These are phyloP conservation scores for Anisodus tanguticus DNA, from an alignment of 257 asterid genomes.

Conservation along the genomic window DNA sequence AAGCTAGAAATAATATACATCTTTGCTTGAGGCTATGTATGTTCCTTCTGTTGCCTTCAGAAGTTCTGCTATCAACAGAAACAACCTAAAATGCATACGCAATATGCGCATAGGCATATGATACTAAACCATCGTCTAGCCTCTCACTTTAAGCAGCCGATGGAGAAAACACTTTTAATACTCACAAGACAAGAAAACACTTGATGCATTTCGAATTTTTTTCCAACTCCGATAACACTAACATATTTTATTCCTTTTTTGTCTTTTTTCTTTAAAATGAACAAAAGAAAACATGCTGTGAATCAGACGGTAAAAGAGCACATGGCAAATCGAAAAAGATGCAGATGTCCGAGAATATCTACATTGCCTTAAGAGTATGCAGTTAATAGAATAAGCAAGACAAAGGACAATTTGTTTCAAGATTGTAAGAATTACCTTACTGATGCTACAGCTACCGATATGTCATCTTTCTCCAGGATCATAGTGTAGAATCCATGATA, in stretches of 20 bases:
- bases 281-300: not conserved
- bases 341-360: not conserved
- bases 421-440: constrained; percentile 63
- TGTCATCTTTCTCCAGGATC: constrained; percentile 88
- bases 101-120: constrained; percentile 8
- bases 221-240: not conserved
- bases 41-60: too few relatives aligned
- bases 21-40: too few relatives aligned
- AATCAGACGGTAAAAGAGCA: not conserved
- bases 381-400: not conserved
- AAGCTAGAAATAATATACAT: too few relatives aligned
- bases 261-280: not conserved
- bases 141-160: not conserved
- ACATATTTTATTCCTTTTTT: not conserved
- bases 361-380: not conserved
- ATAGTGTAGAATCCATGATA: constrained; percentile 81
- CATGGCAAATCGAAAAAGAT: not conserved
- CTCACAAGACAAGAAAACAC: not conserved
- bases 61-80: not conserved
- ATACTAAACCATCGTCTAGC: not conserved
- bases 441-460: constrained; percentile 77
- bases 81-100: not conserved
- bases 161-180: constrained; percentile 4
- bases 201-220: not conserved
- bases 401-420: not conserved